A percentile compares a stretch with the other conserved stretches of the same genome.
Conservation (phyloP, 805 yeast genomes). For the Isabelozyma heimii region DNA sequence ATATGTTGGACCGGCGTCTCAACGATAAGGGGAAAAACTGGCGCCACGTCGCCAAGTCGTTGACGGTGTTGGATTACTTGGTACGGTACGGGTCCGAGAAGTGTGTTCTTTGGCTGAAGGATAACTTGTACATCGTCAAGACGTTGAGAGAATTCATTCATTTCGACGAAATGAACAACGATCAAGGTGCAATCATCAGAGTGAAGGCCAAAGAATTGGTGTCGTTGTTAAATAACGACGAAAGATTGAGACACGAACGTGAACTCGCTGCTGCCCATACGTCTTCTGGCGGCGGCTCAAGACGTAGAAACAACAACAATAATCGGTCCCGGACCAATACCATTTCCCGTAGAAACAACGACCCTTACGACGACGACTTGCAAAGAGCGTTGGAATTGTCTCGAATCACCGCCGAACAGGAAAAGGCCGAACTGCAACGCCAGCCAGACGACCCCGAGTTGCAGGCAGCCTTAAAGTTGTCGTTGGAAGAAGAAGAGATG, state of each 20-base stretch:
- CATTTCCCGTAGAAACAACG: conserved; percentile 16
- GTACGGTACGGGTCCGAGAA: conserved; percentile 84
- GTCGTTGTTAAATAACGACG: conserved; percentile 75
- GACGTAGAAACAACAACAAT: conserved; percentile 23
- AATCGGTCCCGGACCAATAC: conserved; percentile 21
- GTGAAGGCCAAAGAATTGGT: conserved; percentile 90
- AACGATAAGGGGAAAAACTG: conserved; percentile 97
- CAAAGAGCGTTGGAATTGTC: conserved; percentile 80
- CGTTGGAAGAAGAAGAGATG: conserved; percentile 75
- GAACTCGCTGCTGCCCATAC: conserved; percentile 29
- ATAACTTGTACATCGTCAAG: conserved; percentile 82
- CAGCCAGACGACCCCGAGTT: conserved; percentile 55
- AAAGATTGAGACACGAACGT: conserved; percentile 72
- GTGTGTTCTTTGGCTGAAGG: conserved; percentile 89
- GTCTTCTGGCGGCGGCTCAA: conserved; percentile 16
- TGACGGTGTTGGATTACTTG: conserved; percentile 84
- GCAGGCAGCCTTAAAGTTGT: conserved; percentile 64
- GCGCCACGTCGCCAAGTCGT: conserved; percentile 92
- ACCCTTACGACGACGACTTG: conserved; percentile 70
- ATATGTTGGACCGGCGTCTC: conserved; percentile 85
- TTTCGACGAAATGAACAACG: conserved; percentile 71
- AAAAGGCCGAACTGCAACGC: conserved; percentile 42
- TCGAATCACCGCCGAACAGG: conserved; percentile 79
- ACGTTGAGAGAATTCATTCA: conserved; percentile 88
- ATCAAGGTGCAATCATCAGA: conserved; percentile 83